Evolutionary conservation across 768 basidiomycete species (phyloP).

Genomic region (Coprinopsis sp.): DNA sequence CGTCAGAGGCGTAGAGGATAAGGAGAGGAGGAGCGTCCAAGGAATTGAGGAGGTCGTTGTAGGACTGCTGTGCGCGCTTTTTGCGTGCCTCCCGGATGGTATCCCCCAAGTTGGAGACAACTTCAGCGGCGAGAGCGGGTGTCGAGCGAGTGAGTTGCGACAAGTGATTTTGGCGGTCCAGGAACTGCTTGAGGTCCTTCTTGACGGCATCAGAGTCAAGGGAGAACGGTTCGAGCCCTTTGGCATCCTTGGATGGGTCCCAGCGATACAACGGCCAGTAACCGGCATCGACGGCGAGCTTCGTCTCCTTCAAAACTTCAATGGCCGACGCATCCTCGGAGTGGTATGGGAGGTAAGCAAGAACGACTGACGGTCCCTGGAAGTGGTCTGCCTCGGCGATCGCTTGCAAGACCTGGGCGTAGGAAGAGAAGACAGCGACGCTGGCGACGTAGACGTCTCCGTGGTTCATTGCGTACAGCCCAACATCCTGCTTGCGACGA

Average conservation of each 20-base stretch:
- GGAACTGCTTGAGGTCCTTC: slow-evolving; percentile 88
- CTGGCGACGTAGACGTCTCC: slow-evolving; percentile 96
- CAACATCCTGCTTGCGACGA: slow-evolving; percentile 92
- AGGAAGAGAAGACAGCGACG: slow-evolving; percentile 93
- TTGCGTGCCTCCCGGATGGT: slow-evolving; percentile 80
- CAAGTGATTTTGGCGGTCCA: slow-evolving; percentile 94
- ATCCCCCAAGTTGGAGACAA: slow-evolving; percentile 82
- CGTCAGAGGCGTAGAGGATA: slow-evolving; percentile 92
- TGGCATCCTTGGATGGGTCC: slow-evolving; percentile 81
- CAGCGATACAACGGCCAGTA: slow-evolving; percentile 99
- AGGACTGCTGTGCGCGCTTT: slow-evolving; percentile 76
- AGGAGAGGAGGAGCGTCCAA: slow-evolving; percentile 87
- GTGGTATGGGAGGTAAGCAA: slow-evolving; percentile 91
- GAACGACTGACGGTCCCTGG: slow-evolving; percentile 84
- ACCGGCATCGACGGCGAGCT: slow-evolving; percentile 90
- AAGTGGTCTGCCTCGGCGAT: slow-evolving; percentile 87
- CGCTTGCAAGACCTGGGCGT: slow-evolving; percentile 89
- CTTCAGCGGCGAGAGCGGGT: slow-evolving; percentile 74
- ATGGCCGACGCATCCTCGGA: slow-evolving; percentile 74
- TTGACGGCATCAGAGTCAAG: slow-evolving; percentile 94
- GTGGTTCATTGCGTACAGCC: slow-evolving; percentile 97
- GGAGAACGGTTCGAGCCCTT: slow-evolving; percentile 79
- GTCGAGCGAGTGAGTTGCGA: slow-evolving; percentile 84
- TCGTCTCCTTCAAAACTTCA: slow-evolving; percentile 94
- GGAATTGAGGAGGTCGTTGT: slow-evolving; percentile 74